phyloP scores from a whole-genome alignment of 805 yeast species.

The Candida ascalaphidarum region DNA sequence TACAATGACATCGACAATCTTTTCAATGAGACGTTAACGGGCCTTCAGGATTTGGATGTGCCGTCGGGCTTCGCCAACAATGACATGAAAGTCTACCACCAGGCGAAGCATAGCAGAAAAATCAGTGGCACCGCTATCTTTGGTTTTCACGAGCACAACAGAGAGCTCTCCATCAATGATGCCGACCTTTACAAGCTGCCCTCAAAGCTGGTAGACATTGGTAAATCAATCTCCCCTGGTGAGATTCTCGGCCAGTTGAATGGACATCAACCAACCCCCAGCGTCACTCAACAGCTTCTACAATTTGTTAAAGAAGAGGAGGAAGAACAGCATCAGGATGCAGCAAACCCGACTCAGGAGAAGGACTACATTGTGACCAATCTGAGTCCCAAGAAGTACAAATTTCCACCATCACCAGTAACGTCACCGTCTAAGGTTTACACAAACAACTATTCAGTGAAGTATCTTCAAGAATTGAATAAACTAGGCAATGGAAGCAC shows the following conservation, averaged over 20 bases:
- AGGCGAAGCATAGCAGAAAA: slow-evolving; percentile 42
- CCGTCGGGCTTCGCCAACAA: slow-evolving; percentile 33
- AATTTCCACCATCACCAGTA: slow-evolving; percentile 41
- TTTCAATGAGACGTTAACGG: slow-evolving; percentile 47
- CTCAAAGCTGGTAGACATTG: slow-evolving; percentile 13
- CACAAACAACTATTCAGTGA: slow-evolving; percentile 29
- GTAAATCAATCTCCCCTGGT: slow-evolving; percentile 25
- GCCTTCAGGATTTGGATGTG: slow-evolving; percentile 56
- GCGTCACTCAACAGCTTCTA: slow-evolving; percentile 1
- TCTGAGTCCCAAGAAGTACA: slow-evolving; percentile 40
- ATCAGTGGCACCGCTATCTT: slow-evolving; percentile 77
- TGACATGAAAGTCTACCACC: slow-evolving; percentile 11
- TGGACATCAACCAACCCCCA: slow-evolving; percentile 4
- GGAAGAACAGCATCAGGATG: slow-evolving; percentile 7
- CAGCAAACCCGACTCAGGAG: slow-evolving; percentile 2
- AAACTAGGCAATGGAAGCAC: slow-evolving; percentile 1
- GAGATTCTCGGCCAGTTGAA: slow-evolving; percentile 17
- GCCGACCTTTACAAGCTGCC: slow-evolving; percentile 13
- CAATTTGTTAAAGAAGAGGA: slow-evolving; percentile 17
- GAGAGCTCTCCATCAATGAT: slow-evolving; percentile 49
- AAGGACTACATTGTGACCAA: slow-evolving; percentile 42
- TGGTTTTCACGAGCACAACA: slow-evolving; percentile 60
- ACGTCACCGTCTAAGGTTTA: slow-evolving; percentile 2
- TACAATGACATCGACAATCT: slow-evolving; percentile 47
- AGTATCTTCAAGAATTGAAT: slow-evolving; percentile 29